Evolutionary conservation across 768 basidiomycete species (phyloP), one percentile per base, ranked within the genome.

Genomic region (Xerocomus potaroensis): DNA sequence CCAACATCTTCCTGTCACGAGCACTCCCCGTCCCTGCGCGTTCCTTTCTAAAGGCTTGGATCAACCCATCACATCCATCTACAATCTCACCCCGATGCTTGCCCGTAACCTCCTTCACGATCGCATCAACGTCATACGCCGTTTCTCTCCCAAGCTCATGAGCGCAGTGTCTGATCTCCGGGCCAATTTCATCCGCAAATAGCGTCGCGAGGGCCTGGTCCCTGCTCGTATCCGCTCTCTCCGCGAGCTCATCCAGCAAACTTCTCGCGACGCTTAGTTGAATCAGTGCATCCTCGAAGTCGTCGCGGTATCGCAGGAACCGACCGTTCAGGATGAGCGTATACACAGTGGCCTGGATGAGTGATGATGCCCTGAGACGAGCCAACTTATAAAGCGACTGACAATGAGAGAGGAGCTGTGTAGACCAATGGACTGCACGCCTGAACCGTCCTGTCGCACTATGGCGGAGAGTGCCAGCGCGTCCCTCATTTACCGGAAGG

Each of bases 151-250:
- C 89, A 12, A 94, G 72, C 58, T 91, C 84, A 58, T 97, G 95
- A 0, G 94, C 93, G 55, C 87, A 91, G 67, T 93, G 86, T 36
- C 95, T 75, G 44, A 98, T 91, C 64, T 96, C 83, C 0, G 95
- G 92, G 19, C 88, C 84, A 43, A 95, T 80, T 57, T 88, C 86
- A 60, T 98, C 94, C 5, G 84, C 77, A 59, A 90, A 87, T 24
- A 89, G 74, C 8, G 80, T 78, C 5, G 91, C 87, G 8, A 97
- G 76, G 1, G 94, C 95, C 66, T 94, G 91, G 40, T 92, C 91
- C 29, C 83, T 74, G 58, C 86, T 89, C 14, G 84, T 85, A n/a
- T 64, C 62, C 0, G 88, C 87, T 3, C 71, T 60, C 9, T 66
- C 68, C 1, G 84, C 79, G 30, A 95, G 72, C 44, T 79, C 74